Conservation (phyloP, 148 eudicot genomes). For the Dianthus caryophyllus region DNA sequence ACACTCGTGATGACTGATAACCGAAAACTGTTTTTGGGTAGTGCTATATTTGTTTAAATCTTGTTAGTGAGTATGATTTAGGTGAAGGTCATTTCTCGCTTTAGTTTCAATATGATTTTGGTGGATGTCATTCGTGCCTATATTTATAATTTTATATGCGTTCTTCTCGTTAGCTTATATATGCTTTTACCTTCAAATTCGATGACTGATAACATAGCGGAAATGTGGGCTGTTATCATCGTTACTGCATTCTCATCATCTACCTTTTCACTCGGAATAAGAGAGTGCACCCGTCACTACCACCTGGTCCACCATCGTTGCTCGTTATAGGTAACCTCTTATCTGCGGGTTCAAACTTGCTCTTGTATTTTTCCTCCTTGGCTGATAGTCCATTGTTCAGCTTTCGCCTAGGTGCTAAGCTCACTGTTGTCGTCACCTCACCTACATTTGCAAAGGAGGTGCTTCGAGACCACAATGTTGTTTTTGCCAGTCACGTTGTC, state of each 20-base stretch:
- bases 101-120: not conserved
- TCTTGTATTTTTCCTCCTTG: slow-evolving; percentile 53
- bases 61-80: not conserved
- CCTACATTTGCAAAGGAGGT: slow-evolving; percentile 49
- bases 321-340: slow-evolving; percentile 65
- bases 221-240: too few relatives aligned
- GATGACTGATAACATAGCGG: too few relatives aligned
- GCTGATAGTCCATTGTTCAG: slow-evolving; percentile 49
- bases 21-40: not conserved
- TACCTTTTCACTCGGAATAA: too few relatives aligned
- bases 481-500: slow-evolving; percentile 62
- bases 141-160: too few relatives aligned
- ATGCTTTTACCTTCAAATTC: too few relatives aligned
- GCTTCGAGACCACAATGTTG: slow-evolving; percentile 46
- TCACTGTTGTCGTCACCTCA: slow-evolving; percentile 44
- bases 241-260: too few relatives aligned
- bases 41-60: not conserved
- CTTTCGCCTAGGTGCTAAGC: slow-evolving; percentile 48
- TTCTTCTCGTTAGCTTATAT: too few relatives aligned
- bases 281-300: slow-evolving; percentile 31
- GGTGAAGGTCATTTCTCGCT: not conserved
- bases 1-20: not conserved
- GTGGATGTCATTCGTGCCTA: too few relatives aligned
- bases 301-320: slow-evolving; percentile 53
- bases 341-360: slow-evolving; percentile 56